Conservation (phyloP, 169 alveolate species). For the Babesia bovis region DNA sequence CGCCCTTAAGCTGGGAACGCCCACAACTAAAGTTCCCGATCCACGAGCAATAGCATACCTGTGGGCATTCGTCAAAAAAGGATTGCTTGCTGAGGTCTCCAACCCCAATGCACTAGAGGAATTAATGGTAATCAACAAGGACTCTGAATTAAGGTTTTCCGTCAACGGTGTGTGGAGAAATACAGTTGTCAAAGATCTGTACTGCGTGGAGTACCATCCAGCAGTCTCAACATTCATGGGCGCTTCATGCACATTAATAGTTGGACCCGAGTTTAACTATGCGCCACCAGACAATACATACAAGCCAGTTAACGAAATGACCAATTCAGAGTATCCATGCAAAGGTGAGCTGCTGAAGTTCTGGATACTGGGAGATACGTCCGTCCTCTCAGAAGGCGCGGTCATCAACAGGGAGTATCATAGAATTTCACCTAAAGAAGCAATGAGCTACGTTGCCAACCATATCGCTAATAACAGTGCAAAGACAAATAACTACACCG, state of each 20-base stretch:
- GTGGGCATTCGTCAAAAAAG: conserved; percentile 77
- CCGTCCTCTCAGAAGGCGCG: conserved; percentile 44
- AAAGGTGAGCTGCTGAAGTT: conserved; percentile 70
- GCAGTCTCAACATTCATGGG: conserved; percentile 78
- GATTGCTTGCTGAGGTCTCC: conserved; percentile 67
- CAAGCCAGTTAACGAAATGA: conserved; percentile 68
- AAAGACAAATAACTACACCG: too few species aligned
- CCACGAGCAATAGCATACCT: conserved; percentile 72
- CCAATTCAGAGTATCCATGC: conserved; percentile 67
- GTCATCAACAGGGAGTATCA: conserved; percentile 35
- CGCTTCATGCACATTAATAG: conserved; percentile 70
- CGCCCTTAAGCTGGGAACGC: conserved; percentile 53
- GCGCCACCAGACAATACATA: conserved; percentile 59
- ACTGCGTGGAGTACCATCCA: conserved; percentile 80
- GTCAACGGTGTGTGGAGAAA: conserved; percentile 70
- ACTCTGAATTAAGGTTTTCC: conserved; percentile 69
- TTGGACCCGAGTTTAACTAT: conserved; percentile 75
- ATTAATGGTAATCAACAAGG: conserved; percentile 41
- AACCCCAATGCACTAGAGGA: conserved; percentile 50
- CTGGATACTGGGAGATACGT: conserved; percentile 66
- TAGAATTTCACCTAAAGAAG: conserved; percentile 3
- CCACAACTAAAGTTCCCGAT: conserved; percentile 68
- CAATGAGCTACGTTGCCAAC: background rate
- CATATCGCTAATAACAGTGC: background rate
- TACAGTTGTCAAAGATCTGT: conserved; percentile 38